These are phyloP conservation scores for Ceraceosorus bombacis DNA, from an alignment of 1,284 basidiomycete species.

Conservation along the genomic window DNA sequence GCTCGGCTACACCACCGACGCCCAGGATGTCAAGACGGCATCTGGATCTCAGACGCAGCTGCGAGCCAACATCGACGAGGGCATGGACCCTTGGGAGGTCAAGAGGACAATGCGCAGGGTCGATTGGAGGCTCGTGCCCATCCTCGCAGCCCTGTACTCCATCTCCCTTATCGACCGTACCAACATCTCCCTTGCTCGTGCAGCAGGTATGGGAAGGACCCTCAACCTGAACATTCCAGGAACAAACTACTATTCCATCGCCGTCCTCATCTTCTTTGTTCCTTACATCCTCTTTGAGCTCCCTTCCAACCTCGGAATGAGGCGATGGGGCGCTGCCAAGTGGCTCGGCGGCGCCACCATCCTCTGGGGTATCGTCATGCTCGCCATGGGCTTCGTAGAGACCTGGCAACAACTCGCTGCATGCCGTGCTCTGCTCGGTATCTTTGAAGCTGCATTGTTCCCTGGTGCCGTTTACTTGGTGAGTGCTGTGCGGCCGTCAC, in stretches of 20 bases:
- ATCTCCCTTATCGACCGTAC: conserved; percentile 44
- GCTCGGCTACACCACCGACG: not conserved
- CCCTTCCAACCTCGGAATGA: conserved; percentile 34
- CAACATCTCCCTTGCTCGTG: conserved; percentile 27
- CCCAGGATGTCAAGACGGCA: not conserved
- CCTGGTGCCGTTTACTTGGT: conserved; percentile 50
- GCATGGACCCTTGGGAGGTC: conserved; percentile 25
- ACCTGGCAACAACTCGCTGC: conserved; percentile 43
- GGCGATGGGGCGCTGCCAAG: conserved; percentile 48
- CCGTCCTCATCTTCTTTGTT: conserved; percentile 49
- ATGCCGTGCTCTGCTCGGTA: conserved; percentile 49
- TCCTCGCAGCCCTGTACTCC: conserved; percentile 47
- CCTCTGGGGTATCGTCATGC: conserved; percentile 50
- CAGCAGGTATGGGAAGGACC: conserved; percentile 30
- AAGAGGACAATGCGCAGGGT: conserved; percentile 41
- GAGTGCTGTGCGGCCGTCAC: conserved; percentile 49
- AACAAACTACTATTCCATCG: conserved; percentile 29
- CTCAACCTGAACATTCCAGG: conserved; percentile 31
- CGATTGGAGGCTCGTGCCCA: conserved; percentile 47
- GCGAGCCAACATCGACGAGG: conserved; percentile 22
- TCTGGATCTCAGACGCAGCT: not conserved
- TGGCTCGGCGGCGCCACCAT: conserved; percentile 46
- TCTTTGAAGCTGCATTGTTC: conserved; percentile 42
- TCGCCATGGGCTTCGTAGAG: conserved; percentile 30
- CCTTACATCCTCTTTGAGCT: conserved; percentile 46